Evolutionary conservation across 495 filamentous ascomycete species (phyloP), one percentile per base, ranked within the genome.

Genomic region (Aspergillus haitiensis): DNA sequence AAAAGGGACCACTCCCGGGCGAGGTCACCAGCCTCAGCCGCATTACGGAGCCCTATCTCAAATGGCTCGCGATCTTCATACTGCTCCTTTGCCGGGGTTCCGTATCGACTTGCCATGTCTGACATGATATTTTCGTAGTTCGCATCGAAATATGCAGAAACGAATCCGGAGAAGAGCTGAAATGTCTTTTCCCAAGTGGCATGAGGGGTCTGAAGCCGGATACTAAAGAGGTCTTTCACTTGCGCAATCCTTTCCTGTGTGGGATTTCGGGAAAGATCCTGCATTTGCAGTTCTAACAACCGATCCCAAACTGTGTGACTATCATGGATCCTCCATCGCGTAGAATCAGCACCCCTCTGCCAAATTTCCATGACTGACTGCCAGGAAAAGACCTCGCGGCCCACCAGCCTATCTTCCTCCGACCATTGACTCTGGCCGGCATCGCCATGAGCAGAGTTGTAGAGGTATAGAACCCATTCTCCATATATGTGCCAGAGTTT

Each of bases 241-340:
- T 84, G 79, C 48, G 81, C 80, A 35, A 92, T 75, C 56, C 84
- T 84, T 13, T 86, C 80, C 48, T 78, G 75, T 5, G 80, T 80
- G 11, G 82, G 77, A 2, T 76, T 75, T 49, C 75, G 80, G n/a
- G 81, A 76, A 63, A 90, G 60, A 78, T 89, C 90, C 76, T 81
- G 72, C 56, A 82, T 66, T 31, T 85, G 65, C 16, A 88, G 70
- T 33, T 88, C 80, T 9, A 85, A 75, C 53, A 87, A 93, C 58
- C 86, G 87, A 68, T 96, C 85, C 93, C 93, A 98, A n/a, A 97
- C 81, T 51, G 86, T 65, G 65, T 94, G 84, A 74, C 93, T 96
- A 67, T 96, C 90, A 65, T 86, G 82, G 58, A 97, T 82, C 64
- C 89, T 87, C 76, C 87, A 91, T 66, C 87, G 84, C 12, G 91